Conservation (phyloP, 352 stramenopile species). For the Sclerospora graminicola region DNA sequence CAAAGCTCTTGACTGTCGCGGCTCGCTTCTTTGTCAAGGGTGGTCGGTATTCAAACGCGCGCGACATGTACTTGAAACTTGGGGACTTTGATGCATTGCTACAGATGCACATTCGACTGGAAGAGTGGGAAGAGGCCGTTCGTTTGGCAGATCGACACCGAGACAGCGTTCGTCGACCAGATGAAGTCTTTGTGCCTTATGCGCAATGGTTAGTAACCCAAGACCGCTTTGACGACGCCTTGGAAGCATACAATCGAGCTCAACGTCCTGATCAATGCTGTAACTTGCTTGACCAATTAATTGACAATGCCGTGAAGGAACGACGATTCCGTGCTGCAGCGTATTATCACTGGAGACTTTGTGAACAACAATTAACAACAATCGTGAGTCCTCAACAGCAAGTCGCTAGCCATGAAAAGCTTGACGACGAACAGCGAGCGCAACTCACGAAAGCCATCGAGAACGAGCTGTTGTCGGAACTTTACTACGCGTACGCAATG, state of each 20-base stretch:
- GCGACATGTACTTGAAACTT: too few species aligned
- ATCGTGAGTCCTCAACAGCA: slow-evolving; percentile 11
- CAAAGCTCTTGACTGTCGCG: too few species aligned
- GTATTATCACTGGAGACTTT: slow-evolving; percentile 91
- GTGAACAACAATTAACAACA: slow-evolving; percentile 64
- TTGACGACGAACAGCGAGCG: slow-evolving; percentile 19
- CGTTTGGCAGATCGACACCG: too few species aligned
- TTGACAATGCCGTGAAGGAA: slow-evolving; percentile 83
- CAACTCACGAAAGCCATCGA: slow-evolving; percentile 31
- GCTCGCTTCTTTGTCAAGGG: too few species aligned
- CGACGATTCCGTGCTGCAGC: slow-evolving; percentile 83
- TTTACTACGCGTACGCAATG: slow-evolving; percentile 91
- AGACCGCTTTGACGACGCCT: slow-evolving; percentile 89
- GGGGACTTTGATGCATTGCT: too few species aligned
- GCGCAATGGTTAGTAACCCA: too few species aligned
- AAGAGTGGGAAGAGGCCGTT: too few species aligned
- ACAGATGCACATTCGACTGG: too few species aligned
- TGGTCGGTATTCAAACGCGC: too few species aligned
- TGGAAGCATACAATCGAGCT: slow-evolving; percentile 84
- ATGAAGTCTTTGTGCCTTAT: too few species aligned
- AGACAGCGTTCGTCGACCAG: too few species aligned
- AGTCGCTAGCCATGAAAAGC: slow-evolving; percentile 6
- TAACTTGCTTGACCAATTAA: slow-evolving; percentile 80
- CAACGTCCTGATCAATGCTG: slow-evolving; percentile 76
- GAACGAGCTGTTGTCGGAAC: slow-evolving; percentile 71